These are phyloP conservation scores for Ustilago curta DNA, from an alignment of 1,284 basidiomycete species.

Conservation along the genomic window DNA sequence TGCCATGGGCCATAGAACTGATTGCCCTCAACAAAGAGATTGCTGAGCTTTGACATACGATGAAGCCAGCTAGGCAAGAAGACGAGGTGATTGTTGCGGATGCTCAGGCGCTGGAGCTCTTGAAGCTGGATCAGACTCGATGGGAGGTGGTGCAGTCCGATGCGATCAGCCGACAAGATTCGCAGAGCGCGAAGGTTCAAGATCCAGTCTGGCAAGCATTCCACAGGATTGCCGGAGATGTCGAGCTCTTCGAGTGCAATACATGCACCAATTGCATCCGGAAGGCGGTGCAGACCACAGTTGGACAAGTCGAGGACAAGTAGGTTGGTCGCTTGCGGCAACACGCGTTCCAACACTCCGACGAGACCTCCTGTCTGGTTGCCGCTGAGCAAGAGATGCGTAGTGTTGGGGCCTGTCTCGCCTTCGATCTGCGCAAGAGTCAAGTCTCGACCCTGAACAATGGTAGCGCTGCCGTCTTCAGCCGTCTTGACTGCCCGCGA, in stretches of 20 bases:
- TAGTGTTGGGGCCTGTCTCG: constrained; percentile 48
- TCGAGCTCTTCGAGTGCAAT: constrained; percentile 90
- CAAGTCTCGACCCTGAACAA: constrained; percentile 40
- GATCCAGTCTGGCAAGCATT: constrained; percentile 73
- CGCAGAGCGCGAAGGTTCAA: constrained; percentile 81
- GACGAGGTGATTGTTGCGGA: constrained; percentile 87
- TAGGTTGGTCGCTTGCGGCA: constrained; percentile 41
- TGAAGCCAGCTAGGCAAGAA: constrained; percentile 94
- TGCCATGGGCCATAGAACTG: constrained; percentile 92
- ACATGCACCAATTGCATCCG: constrained; percentile 82
- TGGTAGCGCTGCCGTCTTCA: constrained; percentile 49
- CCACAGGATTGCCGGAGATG: constrained; percentile 87
- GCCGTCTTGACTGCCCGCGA: constrained; percentile 45
- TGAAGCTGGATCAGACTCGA: constrained; percentile 71
- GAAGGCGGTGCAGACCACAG: constrained; percentile 84
- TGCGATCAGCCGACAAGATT: constrained; percentile 89
- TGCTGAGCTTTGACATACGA: constrained; percentile 82
- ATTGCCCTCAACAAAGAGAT: constrained; percentile 89
- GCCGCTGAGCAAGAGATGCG: constrained; percentile 43
- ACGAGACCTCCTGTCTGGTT: constrained; percentile 27
- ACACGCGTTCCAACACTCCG: constrained; percentile 41
- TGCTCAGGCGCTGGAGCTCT: constrained; percentile 84
- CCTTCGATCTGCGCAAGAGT: constrained; percentile 42
- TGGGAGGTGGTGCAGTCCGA: constrained; percentile 79
- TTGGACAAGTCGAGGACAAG: constrained; percentile 71